Evolutionary conservation across 257 asterid species (phyloP), one percentile per base, ranked within the genome.

Genomic region (Nicotiana benthamiana): DNA sequence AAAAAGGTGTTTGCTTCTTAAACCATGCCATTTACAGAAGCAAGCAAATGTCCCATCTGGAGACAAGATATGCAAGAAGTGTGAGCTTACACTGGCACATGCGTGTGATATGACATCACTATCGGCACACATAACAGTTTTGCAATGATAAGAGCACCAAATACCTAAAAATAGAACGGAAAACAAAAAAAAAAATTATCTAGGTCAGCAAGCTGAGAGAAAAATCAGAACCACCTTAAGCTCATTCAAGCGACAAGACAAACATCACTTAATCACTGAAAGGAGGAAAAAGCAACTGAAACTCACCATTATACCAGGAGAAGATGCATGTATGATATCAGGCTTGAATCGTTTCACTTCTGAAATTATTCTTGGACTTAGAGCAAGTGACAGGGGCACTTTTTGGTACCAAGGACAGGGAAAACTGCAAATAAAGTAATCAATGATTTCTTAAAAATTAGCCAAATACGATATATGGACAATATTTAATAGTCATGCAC

Each of bases 101-200:
- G 99, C 40, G 99, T 95, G 92, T 95, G 99, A 84, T 95, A 95
- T 2, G 99, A 95, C 97, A 95, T 89, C 80, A 95, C 99, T 48
- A 95, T 79, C 56, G 99, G 99, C 34, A 95, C 99, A 15, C 87
- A 88, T 15, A 95, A 87, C 60, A 93, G 83, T 84, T 95, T 95
- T 52, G 99, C 97, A 27, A 95, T 93, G 77, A 88, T 66, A 59
- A 95, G 96, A 81, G 99, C 99, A 6, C 99, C 99, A 80, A 95
- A 93, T 6, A 95, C 99, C 99, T 95, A 80, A 76, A 80, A 64
- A 2, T 56, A 65, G 43, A 56, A 17, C 27, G 61, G 9, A 59
- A 76, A 59, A 32, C 36, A 32, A n/a, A 32, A 11, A 40, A 11
- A 7, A 8, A 40, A n/a, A 46, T n/a, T 10, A 66, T n/a, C 28